These are phyloP conservation scores for Phaseolus coccineus DNA, from an alignment of 331 rosid species.

Conservation along the genomic window DNA sequence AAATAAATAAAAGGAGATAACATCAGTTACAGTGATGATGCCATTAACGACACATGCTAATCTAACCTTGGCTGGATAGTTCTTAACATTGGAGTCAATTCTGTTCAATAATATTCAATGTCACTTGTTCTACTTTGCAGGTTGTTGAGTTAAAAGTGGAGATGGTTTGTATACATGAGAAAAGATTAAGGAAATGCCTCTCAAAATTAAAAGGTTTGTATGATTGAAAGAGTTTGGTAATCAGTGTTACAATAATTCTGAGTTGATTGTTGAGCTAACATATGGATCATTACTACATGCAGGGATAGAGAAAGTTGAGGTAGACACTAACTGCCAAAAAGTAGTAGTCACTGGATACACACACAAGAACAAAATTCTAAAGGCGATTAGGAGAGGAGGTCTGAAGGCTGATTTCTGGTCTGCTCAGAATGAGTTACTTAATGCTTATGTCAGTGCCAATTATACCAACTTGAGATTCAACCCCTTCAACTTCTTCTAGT, in stretches of 20 bases:
- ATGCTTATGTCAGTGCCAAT: conserved; percentile 64
- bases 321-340: conserved; percentile 75
- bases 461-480: conserved; percentile 64
- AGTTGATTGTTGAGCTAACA: neutral
- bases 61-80: neutral
- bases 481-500: conserved; percentile 69
- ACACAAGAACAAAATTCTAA: conserved; percentile 81
- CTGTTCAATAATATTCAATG: conserved; percentile 1
- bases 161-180: conserved; percentile 93
- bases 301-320: conserved; percentile 94
- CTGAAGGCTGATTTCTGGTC: conserved; percentile 96
- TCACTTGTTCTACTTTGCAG: conserved; percentile 54
- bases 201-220: conserved; percentile 75
- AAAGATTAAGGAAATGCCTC: conserved; percentile 80
- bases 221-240: conserved; percentile 4
- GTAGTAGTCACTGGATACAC: conserved; percentile 80
- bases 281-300: conserved; percentile 17
- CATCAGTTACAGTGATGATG: neutral
- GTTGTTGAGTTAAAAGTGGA: conserved; percentile 89
- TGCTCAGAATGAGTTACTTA: conserved; percentile 76
- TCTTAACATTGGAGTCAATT: neutral
- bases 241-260: conserved; percentile 14
- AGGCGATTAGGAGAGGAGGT: conserved; percentile 84
- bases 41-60: neutral
- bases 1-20: neutral